phyloP scores from a whole-genome alignment of 352 stramenopile genomes.

The Thalassiosira hispida region DNA sequence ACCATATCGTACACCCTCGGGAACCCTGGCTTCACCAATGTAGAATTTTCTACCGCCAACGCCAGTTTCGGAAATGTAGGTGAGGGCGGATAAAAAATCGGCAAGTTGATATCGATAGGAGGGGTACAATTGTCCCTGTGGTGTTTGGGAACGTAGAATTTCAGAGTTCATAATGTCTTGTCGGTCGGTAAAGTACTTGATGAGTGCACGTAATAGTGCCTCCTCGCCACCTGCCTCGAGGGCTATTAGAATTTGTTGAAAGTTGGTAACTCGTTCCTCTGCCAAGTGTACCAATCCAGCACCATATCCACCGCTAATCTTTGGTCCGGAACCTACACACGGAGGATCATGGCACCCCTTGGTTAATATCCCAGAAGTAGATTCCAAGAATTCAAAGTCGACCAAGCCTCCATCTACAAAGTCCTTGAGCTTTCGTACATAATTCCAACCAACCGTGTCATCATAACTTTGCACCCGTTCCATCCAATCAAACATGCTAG shows the following conservation, averaged over 20 bases:
- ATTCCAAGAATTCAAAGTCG: constrained; percentile 30
- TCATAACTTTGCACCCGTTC: constrained; percentile 46
- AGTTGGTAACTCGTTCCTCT: constrained; percentile 44
- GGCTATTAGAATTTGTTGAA: constrained; percentile 38
- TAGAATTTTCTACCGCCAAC: constrained; percentile 56
- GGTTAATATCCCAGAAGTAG: constrained; percentile 22
- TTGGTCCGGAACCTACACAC: constrained; percentile 21
- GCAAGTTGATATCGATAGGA: constrained; percentile 53
- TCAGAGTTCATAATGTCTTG: constrained; percentile 38
- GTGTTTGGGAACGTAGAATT: constrained; percentile 47
- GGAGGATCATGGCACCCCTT: constrained; percentile 46
- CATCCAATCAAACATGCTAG: constrained; percentile 50
- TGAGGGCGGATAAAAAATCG: constrained; percentile 52
- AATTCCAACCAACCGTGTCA: constrained; percentile 27
- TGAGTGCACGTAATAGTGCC: constrained; percentile 38
- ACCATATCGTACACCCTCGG: constrained; percentile 48
- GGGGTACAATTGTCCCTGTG: constrained; percentile 59
- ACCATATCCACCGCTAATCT: constrained; percentile 29
- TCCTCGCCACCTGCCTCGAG: constrained; percentile 45
- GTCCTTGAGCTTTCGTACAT: constrained; percentile 31
- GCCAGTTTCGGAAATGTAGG: constrained; percentile 44
- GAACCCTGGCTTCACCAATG: constrained; percentile 34
- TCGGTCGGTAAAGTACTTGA: constrained; percentile 48
- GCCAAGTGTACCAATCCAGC: constrained; percentile 21
- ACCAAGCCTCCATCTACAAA: constrained; percentile 42